Conservation (phyloP, 2,329 filamentous ascomycete species). For the Mycosphaerella arachidis region DNA sequence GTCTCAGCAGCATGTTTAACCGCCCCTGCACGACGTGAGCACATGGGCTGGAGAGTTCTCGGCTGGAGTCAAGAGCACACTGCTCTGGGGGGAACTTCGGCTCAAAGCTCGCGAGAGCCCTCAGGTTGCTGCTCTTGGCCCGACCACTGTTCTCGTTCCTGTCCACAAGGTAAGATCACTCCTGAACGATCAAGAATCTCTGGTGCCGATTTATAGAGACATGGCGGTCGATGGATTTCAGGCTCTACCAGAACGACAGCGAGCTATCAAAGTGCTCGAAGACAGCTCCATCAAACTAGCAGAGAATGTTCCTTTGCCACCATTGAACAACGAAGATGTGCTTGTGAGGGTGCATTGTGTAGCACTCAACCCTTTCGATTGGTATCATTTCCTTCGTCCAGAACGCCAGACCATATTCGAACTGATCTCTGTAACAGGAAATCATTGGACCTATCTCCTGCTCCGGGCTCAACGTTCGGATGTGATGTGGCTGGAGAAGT, state of each 20-base stretch:
- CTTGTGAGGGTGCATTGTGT: slow-evolving; percentile 18
- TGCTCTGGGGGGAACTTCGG: too few species aligned
- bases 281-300: slow-evolving; percentile 10
- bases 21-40: too few species aligned
- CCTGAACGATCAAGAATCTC: too few species aligned
- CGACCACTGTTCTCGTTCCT: too few species aligned
- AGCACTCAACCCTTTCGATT: slow-evolving; percentile 20
- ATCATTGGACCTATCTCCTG: slow-evolving; percentile 18
- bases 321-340: slow-evolving; percentile 12
- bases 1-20: slow-evolving; percentile 17
- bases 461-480: slow-evolving; percentile 17
- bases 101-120: too few species aligned
- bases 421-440: slow-evolving; percentile 11
- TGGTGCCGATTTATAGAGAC: neutral
- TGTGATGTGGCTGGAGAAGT: slow-evolving; percentile 19
- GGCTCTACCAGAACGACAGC: slow-evolving; percentile 11
- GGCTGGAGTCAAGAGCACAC: too few species aligned
- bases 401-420: neutral
- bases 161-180: too few species aligned
- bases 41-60: too few species aligned
- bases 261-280: slow-evolving; percentile 15
- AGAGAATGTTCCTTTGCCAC: slow-evolving; percentile 11
- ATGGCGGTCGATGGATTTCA: slow-evolving; percentile 10
- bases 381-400: slow-evolving; percentile 1
- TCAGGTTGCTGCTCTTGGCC: too few species aligned